Evolutionary conservation across 257 asterid species (phyloP).

Genomic region (Linderniella brevidens): DNA sequence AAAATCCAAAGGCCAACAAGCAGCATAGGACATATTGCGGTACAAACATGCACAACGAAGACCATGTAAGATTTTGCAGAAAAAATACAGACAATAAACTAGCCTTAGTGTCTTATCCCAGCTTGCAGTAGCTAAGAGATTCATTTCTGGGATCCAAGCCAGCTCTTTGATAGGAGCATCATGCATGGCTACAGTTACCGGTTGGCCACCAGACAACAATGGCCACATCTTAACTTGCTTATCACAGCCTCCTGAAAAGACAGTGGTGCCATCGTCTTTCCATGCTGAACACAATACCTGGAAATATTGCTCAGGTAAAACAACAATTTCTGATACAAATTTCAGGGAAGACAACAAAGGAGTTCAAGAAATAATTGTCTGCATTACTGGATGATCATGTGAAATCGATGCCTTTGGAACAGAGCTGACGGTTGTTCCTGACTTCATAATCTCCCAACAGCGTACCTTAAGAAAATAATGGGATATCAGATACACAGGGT

Average conservation of each 20-base stretch:
- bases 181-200: slow-evolving; percentile 84
- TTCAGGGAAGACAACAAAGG: not conserved
- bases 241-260: slow-evolving; percentile 98
- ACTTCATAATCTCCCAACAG: slow-evolving; percentile 76
- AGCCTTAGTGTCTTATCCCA: slow-evolving; percentile 91
- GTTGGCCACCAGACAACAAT: slow-evolving; percentile 52
- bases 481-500: too few species aligned
- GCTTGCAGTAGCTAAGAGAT: slow-evolving; percentile 75
- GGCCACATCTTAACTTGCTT: slow-evolving; percentile 99
- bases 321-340: not conserved
- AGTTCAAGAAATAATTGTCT: not conserved
- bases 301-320: slow-evolving; percentile 13
- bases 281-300: slow-evolving; percentile 91
- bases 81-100: slow-evolving; percentile 9
- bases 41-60: too few species aligned
- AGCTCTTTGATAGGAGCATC: slow-evolving; percentile 88
- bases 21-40: too few species aligned
- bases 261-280: slow-evolving; percentile 95
- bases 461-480: slow-evolving; percentile 42
- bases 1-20: too few species aligned
- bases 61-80: not conserved
- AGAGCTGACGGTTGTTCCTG: slow-evolving; percentile 39
- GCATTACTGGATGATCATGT: slow-evolving; percentile 81
- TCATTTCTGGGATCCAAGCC: slow-evolving; percentile 94
- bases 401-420: slow-evolving; percentile 70